Evolutionary conservation across 192 early-diverging fungal genomes (phyloP).

Genomic region (Phlyctochytrium bullatum): DNA sequence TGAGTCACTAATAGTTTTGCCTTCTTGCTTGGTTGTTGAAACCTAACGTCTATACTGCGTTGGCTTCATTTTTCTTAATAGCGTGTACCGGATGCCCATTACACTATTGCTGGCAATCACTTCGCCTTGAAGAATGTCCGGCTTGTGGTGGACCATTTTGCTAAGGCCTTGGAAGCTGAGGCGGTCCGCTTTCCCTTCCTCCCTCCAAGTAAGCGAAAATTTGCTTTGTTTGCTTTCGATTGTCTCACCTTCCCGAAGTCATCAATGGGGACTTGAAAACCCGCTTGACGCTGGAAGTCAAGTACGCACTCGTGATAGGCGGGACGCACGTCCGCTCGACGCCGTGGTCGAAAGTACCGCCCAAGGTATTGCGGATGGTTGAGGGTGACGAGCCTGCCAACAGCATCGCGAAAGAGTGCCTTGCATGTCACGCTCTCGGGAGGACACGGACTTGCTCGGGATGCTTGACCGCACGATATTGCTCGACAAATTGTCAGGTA

Average conservation of each 20-base stretch:
- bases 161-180: constrained; percentile 26
- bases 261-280: constrained; percentile 27
- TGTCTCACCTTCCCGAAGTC: constrained; percentile 12
- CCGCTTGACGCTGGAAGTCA: constrained; percentile 30
- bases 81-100: constrained; percentile 35
- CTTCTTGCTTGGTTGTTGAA: too few relatives aligned
- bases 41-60: neutral
- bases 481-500: constrained; percentile 44
- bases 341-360: constrained; percentile 24
- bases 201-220: constrained; percentile 22
- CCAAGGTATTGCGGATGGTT: constrained; percentile 15
- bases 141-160: constrained; percentile 33
- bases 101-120: constrained; percentile 29
- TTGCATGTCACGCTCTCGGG: constrained; percentile 28
- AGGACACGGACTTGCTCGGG: constrained; percentile 29
- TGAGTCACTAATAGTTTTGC: too few relatives aligned
- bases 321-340: constrained; percentile 17
- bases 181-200: constrained; percentile 22
- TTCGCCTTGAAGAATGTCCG: constrained; percentile 17
- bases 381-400: constrained; percentile 21
- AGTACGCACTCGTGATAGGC: constrained; percentile 30
- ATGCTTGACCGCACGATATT: constrained; percentile 26
- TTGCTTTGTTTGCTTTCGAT: constrained; percentile 1
- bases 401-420: constrained; percentile 26
- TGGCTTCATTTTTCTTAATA: constrained; percentile 8